Evolutionary conservation across 345 rosid species (phyloP).

Genomic region (Citrus glauca): DNA sequence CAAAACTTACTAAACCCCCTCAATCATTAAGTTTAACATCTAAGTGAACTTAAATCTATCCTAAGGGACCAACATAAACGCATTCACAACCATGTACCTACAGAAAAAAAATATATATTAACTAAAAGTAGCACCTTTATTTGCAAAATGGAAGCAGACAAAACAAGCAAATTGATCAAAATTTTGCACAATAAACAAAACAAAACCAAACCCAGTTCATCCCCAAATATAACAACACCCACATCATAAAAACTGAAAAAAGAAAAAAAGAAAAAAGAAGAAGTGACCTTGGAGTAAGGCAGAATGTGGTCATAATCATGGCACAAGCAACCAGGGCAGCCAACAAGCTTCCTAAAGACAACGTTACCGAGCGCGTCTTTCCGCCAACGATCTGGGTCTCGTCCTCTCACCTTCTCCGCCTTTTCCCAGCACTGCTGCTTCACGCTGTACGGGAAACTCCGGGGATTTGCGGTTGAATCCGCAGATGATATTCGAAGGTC

Average conservation of each 20-base stretch:
- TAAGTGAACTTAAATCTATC: neutral
- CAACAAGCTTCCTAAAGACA: conserved; percentile 86
- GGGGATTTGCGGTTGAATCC: conserved; percentile 50
- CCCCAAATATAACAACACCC: neutral
- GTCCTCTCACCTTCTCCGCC: conserved; percentile 81
- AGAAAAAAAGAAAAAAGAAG: neutral
- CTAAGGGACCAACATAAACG: neutral
- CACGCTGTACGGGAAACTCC: conserved; percentile 82
- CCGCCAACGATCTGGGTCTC: conserved; percentile 88
- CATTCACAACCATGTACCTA: neutral
- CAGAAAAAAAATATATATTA: neutral
- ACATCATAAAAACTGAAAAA: neutral
- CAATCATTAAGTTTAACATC: neutral
- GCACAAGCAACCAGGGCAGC: conserved; percentile 95
- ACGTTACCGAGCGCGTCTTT: conserved; percentile 77
- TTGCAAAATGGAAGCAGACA: neutral
- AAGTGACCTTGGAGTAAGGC: conserved; percentile 86
- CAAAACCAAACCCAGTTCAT: neutral
- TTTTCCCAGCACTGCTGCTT: conserved; percentile 97
- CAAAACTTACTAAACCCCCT: neutral
- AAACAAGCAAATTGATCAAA: neutral
- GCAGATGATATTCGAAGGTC: conserved; percentile 30
- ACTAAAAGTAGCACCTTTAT: neutral
- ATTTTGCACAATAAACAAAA: neutral
- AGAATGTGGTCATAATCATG: conserved; percentile 93